Percentiles rank a stretch among this genome's conserved stretches.
Conservation (phyloP, 2,329 filamentous ascomycete species). For the Penicillium sp. region DNA sequence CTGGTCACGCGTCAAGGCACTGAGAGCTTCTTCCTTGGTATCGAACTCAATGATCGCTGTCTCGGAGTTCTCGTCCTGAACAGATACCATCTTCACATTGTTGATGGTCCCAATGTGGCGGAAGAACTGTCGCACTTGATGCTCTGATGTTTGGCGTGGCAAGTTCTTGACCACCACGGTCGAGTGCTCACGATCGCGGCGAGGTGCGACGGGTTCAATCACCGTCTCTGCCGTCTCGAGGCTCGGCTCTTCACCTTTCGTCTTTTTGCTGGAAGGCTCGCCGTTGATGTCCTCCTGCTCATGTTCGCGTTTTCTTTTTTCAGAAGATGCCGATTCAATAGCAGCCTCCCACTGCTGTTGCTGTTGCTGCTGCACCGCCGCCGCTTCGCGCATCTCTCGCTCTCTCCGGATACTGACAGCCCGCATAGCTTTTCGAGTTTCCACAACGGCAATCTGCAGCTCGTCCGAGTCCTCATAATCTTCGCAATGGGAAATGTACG, state of each 20-base stretch:
- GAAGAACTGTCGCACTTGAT: conserved; percentile 80
- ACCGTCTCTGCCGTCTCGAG: conserved; percentile 33
- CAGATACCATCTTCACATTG: conserved; percentile 62
- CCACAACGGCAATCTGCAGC: conserved; percentile 67
- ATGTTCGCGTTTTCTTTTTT: conserved; percentile 67
- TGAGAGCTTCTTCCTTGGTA: conserved; percentile 69
- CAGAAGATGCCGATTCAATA: conserved; percentile 21
- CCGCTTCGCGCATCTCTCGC: conserved; percentile 58
- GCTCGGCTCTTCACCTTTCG: conserved; percentile 45
- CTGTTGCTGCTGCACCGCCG: conserved; percentile 29
- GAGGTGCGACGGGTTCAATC: conserved; percentile 42
- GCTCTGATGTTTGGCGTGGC: conserved; percentile 62
- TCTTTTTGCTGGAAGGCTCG: conserved; percentile 62
- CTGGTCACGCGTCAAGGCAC: conserved; percentile 72
- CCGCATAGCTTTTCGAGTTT: conserved; percentile 63
- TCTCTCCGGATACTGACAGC: conserved; percentile 59
- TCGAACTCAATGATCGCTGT: conserved; percentile 82
- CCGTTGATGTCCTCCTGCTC: conserved; percentile 49
- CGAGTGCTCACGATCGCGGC: conserved; percentile 85
- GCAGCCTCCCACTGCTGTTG: conserved; percentile 20
- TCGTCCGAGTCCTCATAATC: conserved; percentile 77
- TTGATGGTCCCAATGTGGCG: conserved; percentile 82
- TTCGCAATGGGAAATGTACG: conserved; percentile 59
- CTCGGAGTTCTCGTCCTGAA: conserved; percentile 55
- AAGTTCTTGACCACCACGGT: conserved; percentile 76